Conservation (phyloP, 1,139 yeast genomes). For the Debaryomyces sp. region DNA sequence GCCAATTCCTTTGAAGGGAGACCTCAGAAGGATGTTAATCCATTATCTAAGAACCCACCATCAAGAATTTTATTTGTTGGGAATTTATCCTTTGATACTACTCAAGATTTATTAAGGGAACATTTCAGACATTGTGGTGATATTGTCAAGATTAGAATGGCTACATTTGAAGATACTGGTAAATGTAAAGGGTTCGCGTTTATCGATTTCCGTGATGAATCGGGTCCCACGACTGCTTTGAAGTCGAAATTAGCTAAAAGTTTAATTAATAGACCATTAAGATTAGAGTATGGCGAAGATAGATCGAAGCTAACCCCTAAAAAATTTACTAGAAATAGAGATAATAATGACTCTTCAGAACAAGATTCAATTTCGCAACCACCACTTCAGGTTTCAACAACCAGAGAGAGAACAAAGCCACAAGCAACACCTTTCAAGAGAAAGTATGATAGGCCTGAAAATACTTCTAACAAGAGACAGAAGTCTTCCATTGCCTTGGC, state of each 20-base stretch:
- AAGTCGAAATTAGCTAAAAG: conserved; percentile 69
- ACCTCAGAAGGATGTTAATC: conserved; percentile 59
- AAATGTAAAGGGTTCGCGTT: conserved; percentile 97
- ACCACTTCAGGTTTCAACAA: conserved; percentile 13
- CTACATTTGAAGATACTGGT: conserved; percentile 94
- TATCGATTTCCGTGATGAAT: conserved; percentile 78
- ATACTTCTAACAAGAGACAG: conserved; percentile 43
- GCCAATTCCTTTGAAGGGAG: conserved; percentile 86
- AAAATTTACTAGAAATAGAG: conserved; percentile 25
- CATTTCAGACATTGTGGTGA: conserved; percentile 86
- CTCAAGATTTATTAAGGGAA: conserved; percentile 72
- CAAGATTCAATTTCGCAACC: conserved; percentile 1
- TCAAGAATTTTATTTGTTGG: conserved; percentile 91
- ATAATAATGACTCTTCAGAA: conserved; percentile 11
- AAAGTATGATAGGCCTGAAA: conserved; percentile 18
- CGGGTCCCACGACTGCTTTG: conserved; percentile 82
- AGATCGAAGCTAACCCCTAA: conserved; percentile 76
- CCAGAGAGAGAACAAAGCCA: conserved; percentile 10
- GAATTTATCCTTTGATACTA: conserved; percentile 90
- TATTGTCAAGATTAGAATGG: conserved; percentile 83
- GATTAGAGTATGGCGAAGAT: conserved; percentile 95
- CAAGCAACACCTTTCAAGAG: conserved; percentile 16
- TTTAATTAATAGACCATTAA: conserved; percentile 71
- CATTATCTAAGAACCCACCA: conserved; percentile 73
- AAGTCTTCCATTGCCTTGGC: conserved; percentile 90